Percentiles rank a stretch among this genome's conserved stretches.
phyloP scores from a whole-genome alignment of 352 stramenopile genomes.

The Pythium coloratum region DNA sequence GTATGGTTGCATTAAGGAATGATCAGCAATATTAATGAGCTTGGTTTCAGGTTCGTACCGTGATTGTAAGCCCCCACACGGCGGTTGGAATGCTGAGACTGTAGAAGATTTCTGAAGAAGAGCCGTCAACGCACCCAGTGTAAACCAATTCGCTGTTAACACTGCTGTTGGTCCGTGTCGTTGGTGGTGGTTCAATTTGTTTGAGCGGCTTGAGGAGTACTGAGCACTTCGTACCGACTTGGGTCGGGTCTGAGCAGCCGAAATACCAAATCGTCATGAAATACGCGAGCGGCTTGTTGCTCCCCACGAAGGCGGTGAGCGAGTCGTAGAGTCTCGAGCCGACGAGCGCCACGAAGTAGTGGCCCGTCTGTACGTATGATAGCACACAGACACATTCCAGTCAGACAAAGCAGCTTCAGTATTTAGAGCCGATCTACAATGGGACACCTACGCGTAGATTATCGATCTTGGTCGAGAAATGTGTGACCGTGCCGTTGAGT shows the following conservation, averaged over 20 bases:
- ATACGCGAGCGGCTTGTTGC: conserved; percentile 20
- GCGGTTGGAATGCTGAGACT: conserved; percentile 17
- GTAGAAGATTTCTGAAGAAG: conserved; percentile 17
- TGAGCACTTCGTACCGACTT: conserved; percentile 12
- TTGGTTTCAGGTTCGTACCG: conserved; percentile 12
- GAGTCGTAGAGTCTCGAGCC: conserved; percentile 27
- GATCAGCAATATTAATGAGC: not conserved
- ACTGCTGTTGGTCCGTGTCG: not conserved
- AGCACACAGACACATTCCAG: not conserved
- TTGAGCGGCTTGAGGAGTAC: conserved; percentile 7
- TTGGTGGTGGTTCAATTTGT: conserved; percentile 10
- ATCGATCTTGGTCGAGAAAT: conserved; percentile 20
- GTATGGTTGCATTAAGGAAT: too few relatives aligned
- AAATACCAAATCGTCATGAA: conserved; percentile 31
- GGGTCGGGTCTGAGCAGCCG: conserved; percentile 26
- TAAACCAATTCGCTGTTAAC: conserved; percentile 17
- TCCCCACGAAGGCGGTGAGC: conserved; percentile 29
- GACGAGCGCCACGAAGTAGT: conserved; percentile 28
- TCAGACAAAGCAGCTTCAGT: not conserved
- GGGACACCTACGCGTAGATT: conserved; percentile 21
- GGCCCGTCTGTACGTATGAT: conserved; percentile 8
- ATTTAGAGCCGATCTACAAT: too few relatives aligned
- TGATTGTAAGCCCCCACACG: conserved; percentile 29
- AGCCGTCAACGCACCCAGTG: conserved; percentile 23
- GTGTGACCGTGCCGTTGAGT: conserved; percentile 21